phyloP scores from a whole-genome alignment of 2,329 filamentous ascomycete species.

The Pseudogymnoascus sp. region DNA sequence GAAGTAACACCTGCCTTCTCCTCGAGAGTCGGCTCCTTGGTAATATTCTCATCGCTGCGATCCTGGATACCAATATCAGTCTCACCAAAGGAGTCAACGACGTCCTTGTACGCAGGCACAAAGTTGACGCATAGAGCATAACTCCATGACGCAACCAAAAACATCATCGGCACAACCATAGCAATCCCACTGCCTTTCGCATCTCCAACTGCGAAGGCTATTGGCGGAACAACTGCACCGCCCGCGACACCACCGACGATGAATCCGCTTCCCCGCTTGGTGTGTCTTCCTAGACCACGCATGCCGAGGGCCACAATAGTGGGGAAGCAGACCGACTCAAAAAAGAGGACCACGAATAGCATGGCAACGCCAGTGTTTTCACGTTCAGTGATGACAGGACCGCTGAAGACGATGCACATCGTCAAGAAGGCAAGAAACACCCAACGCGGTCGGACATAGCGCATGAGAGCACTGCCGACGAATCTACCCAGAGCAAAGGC shows the following conservation, averaged over 20 bases:
- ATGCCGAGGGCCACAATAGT: conserved; percentile 45
- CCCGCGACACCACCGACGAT: conserved; percentile 42
- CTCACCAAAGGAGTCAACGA: conserved; percentile 17
- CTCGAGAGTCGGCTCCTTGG: not conserved
- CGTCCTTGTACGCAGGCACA: conserved; percentile 16
- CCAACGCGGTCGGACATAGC: conserved; percentile 48
- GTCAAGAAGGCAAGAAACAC: conserved; percentile 58
- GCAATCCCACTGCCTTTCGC: conserved; percentile 20
- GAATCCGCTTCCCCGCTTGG: conserved; percentile 40
- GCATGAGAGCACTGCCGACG: conserved; percentile 58
- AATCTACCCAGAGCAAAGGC: conserved; percentile 68
- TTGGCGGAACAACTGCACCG: conserved; percentile 58
- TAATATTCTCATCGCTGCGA: not conserved
- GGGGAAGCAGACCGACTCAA: conserved; percentile 44
- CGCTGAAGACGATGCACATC: conserved; percentile 38
- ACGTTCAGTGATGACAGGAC: conserved; percentile 38
- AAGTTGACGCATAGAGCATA: conserved; percentile 9
- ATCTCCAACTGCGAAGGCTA: conserved; percentile 60
- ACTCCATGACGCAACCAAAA: conserved; percentile 15
- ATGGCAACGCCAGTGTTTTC: conserved; percentile 42
- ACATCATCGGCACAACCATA: conserved; percentile 9
- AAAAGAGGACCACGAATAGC: conserved; percentile 43
- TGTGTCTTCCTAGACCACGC: conserved; percentile 42
- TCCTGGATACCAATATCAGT: not conserved
- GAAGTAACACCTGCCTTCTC: not conserved